Evolutionary conservation across 495 filamentous ascomycete genomes (phyloP).

Genomic region (Penicillium salamii): DNA sequence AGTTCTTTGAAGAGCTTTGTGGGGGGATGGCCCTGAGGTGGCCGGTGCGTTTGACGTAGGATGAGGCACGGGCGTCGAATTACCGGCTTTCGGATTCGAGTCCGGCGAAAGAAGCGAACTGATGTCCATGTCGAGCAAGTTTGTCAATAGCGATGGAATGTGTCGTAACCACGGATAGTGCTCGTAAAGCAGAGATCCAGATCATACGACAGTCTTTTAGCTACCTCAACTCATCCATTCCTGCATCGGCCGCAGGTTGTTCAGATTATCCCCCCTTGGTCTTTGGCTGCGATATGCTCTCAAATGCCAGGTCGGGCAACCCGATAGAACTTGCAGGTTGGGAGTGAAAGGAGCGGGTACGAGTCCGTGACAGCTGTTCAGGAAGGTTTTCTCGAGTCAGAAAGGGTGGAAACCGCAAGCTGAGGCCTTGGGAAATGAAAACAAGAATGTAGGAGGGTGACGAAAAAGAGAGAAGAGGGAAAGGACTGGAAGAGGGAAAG

Average conservation of each 20-base stretch:
- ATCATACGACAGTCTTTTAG: slow-evolving; percentile 29
- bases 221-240: slow-evolving; percentile 46
- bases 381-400: not conserved
- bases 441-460: slow-evolving; percentile 19
- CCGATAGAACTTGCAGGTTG: not conserved
- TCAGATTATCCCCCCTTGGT: slow-evolving; percentile 18
- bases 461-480: slow-evolving; percentile 18
- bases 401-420: slow-evolving; percentile 19
- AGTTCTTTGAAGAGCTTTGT: slow-evolving; percentile 35
- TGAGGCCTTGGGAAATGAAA: slow-evolving; percentile 17
- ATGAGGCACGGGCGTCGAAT: slow-evolving; percentile 37
- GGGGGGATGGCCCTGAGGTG: slow-evolving; percentile 27
- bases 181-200: slow-evolving; percentile 28
- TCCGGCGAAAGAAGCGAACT: slow-evolving; percentile 70
- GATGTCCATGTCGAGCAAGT: slow-evolving; percentile 59
- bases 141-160: slow-evolving; percentile 2
- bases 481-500: slow-evolving; percentile 26
- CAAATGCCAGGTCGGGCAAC: not conserved
- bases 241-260: slow-evolving; percentile 28
- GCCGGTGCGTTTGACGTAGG: slow-evolving; percentile 30
- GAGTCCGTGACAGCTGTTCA: not conserved
- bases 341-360: slow-evolving; percentile 1
- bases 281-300: not conserved
- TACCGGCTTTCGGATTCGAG: slow-evolving; percentile 49
- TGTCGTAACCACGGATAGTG: slow-evolving; percentile 21